Evolutionary conservation across 345 rosid species (phyloP), one percentile per base, ranked within the genome.

Genomic region (Eucalyptus pauciflora): DNA sequence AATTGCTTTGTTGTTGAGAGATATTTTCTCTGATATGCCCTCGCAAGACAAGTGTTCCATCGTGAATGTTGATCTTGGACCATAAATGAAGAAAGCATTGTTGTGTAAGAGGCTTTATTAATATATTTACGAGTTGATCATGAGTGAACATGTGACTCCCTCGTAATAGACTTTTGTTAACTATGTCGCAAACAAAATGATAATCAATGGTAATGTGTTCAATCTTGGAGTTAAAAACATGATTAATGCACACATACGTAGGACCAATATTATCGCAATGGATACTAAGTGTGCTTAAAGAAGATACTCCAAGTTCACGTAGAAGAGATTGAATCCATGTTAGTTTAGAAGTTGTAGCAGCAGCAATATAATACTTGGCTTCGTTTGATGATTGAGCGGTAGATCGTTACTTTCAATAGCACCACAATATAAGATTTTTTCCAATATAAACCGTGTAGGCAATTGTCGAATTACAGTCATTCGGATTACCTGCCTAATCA

Each of bases 331-430:
- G 62, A 56, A 56, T 24, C 62, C 29, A 24, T 56, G 62, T 56
- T 56, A 56, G 13, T 3, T 24, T 10, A 56, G 29, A 56, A 56
- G 29, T 56, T 8, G 62, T 56, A 22, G 62, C 10, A 56, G 29
- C 62, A 56, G 24, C 62, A 56, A 22, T 22, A 22, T 24, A 11
- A 56, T 56, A 24, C 27, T 56, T 24, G 62, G 62, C 62, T 56
- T 56, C 0, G 6, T 6, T 56, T 56, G 5, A 56, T 24, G 62
- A 56, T 22, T 22, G 25, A 56, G 20, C 0, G 6, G 29, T 5
- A 24, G 29, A 56, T 56, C 13, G 6, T 24, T 56, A 24, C 6
- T 24, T 56, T 56, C 13, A 56, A 56, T 22, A 24, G 29, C 62
- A 24, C 29, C 62, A 22, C 2, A 13, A 56, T 56, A 56, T 56